Base-by-base conservation (phyloP, 2,329 filamentous ascomycete genomes). In the Ophiocordyceps camponoti-saundersi region DNA sequence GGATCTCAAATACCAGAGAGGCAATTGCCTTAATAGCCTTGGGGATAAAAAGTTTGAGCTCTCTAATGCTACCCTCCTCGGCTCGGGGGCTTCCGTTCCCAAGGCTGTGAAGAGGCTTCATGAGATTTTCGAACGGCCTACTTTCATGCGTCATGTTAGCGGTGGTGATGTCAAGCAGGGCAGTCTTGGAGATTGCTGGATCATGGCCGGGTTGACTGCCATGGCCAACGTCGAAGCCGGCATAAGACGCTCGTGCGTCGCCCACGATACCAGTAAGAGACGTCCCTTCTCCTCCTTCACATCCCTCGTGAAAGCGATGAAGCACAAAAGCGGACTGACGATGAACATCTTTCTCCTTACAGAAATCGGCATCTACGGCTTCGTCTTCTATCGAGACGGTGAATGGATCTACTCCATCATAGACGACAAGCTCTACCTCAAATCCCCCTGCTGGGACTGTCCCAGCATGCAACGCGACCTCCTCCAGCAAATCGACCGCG, bases 381-480 rank as follows among this genome's bases (percentile, higher is more conserved):
- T 94, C 56, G 85, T 93, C 44, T 93, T 94, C 59, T 85, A 83
- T 59, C 70, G 86, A 59, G 87, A 94, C 56, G 87, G 87, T 46
- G 85, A 92, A 62, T 95, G 87, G 88, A 84, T 90, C 48, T 87
- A 88, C 55, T 88, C 85, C 48, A 89, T 95, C 51, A 79, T 95
- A 49, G 88, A 95, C 57, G 88, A 95, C 62, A 93, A 93, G 63
- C 71, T 95, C 3, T 93, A 85, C 59, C 73, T 94, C 18, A 85
- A 81, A 49, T 85, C 84, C 2, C 82, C 85, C 5, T 82, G 84
- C 57, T 93, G 86, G 67, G 85, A 93, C 53, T 84, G 85, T 32
- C 81, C 79, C 1, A 80, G 83, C 45, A 73, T 84, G 59, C 82
- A 88, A 57, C 77, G 85, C 39, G 75, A 84, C 47, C 69, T 87